These are phyloP conservation scores for Ophiostoma pallidulum DNA, from an alignment of 2,329 filamentous ascomycete species.

Conservation along the genomic window DNA sequence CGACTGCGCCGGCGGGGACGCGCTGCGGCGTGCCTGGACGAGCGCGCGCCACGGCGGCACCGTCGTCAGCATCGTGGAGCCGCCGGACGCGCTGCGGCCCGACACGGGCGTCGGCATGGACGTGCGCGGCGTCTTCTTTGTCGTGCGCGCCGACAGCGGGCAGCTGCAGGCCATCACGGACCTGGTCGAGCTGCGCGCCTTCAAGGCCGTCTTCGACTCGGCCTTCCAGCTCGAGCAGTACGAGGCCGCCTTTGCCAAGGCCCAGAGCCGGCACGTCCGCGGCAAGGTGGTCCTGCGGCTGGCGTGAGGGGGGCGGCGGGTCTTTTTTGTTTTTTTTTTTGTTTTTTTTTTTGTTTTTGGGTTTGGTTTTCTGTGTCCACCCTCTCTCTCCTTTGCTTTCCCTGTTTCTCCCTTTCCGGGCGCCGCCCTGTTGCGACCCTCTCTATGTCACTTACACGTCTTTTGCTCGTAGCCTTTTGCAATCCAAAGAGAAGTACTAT, in stretches of 20 bases:
- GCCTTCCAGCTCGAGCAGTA: slow-evolving; percentile 15
- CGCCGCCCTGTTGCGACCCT: no score
- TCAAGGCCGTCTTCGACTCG: slow-evolving; percentile 13
- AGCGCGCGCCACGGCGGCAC: slow-evolving; percentile 13
- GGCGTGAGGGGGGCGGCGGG: neutral
- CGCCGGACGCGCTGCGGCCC: slow-evolving; percentile 10
- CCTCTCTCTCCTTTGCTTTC: no score
- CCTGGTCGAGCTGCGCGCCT: slow-evolving; percentile 12
- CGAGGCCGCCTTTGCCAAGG: slow-evolving; percentile 14
- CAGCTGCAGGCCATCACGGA: slow-evolving; percentile 16
- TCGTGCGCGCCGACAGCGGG: slow-evolving; percentile 10
- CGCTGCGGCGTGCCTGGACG: slow-evolving; percentile 14
- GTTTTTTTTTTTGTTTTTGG: no score
- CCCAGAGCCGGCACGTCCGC: slow-evolving; percentile 10
- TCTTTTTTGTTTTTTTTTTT: neutral
- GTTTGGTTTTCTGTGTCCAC: no score
- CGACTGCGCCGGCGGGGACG: slow-evolving; percentile 17
- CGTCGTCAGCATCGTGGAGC: slow-evolving; percentile 16
- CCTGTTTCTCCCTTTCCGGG: no score
- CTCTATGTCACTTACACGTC: no score
- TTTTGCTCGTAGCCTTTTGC: no score
- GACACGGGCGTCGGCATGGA: slow-evolving; percentile 13
- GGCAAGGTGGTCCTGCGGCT: slow-evolving; percentile 17
- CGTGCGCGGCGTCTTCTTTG: slow-evolving; percentile 12
- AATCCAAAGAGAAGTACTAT: no score